Conservation (phyloP, 257 asterid genomes). For the Jaltomata sinuosa region DNA sequence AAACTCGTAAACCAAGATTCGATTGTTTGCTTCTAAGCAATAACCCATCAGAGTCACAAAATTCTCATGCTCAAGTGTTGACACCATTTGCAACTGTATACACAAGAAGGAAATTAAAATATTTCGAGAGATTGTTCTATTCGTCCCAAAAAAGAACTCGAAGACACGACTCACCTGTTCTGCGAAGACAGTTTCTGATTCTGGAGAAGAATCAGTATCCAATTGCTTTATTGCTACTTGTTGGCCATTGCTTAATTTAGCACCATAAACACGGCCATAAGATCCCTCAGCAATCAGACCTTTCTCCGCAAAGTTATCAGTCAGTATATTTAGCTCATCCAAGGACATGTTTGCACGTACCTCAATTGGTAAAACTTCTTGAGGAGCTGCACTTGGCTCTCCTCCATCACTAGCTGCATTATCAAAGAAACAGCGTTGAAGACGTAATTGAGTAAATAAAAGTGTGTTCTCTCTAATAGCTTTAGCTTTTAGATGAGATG, state of each 20-base stretch:
- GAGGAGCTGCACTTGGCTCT: constrained; percentile 53
- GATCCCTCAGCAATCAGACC: constrained; percentile 78
- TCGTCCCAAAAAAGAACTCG: not conserved
- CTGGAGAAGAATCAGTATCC: constrained; percentile 47
- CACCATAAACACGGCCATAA: constrained; percentile 59
- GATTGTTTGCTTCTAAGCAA: constrained; percentile 54
- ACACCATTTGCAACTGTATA: constrained; percentile 50
- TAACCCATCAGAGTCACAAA: constrained; percentile 62
- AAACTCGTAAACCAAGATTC: constrained; percentile 60
- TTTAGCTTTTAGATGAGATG: not conserved
- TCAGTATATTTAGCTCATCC: constrained; percentile 46
- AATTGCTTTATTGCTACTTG: constrained; percentile 56
- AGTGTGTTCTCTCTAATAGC: not conserved
- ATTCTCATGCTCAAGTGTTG: constrained; percentile 61
- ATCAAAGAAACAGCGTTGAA: not conserved
- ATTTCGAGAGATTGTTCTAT: not conserved
- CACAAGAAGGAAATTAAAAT: not conserved
- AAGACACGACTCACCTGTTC: constrained; percentile 31
- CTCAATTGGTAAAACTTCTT: constrained; percentile 56
- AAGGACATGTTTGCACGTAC: constrained; percentile 41
- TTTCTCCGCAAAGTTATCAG: constrained; percentile 52
- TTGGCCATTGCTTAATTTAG: constrained; percentile 38
- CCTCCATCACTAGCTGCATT: constrained; percentile 47
- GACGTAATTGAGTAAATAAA: not conserved
- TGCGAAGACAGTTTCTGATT: constrained; percentile 49